Conservation (phyloP, 2,329 filamentous ascomycete species). For the Pseudogymnoascus sp. region DNA sequence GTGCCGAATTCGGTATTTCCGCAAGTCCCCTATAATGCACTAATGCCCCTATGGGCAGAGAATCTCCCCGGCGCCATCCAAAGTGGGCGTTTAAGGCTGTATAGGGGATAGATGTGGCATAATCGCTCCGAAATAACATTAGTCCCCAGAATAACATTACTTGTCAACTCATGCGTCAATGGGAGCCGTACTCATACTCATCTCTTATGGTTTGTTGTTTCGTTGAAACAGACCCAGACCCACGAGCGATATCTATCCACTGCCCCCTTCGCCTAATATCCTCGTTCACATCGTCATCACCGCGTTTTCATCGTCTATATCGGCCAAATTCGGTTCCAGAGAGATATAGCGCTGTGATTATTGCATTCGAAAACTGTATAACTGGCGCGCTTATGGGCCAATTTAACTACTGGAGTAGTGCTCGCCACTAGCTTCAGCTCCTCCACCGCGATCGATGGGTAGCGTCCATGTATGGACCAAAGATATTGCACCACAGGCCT, state of each 20-base stretch:
- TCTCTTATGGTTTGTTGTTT: neutral
- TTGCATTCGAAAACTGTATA: neutral
- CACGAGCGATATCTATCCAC: neutral
- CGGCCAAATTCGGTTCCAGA: neutral
- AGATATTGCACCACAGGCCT: constrained; percentile 5
- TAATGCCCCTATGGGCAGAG: neutral
- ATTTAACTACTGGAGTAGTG: constrained; percentile 5
- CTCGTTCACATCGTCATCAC: neutral
- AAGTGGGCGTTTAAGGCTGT: neutral
- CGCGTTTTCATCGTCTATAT: neutral
- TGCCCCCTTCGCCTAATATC: neutral
- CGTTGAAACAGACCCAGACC: neutral
- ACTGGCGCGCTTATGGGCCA: constrained; percentile 6
- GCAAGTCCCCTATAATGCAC: neutral
- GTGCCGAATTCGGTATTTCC: constrained; percentile 6
- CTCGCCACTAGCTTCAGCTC: constrained; percentile 6
- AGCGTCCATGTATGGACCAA: neutral
- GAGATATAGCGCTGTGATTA: neutral
- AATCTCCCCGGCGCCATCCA: neutral
- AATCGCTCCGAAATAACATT: neutral
- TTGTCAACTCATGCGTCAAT: neutral
- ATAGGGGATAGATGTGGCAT: constrained; percentile 2
- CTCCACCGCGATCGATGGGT: constrained; percentile 2
- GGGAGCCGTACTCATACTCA: neutral
- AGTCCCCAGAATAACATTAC: neutral